phyloP scores from a whole-genome alignment of 1,284 basidiomycete species.

The Ustilago xerochloae region DNA sequence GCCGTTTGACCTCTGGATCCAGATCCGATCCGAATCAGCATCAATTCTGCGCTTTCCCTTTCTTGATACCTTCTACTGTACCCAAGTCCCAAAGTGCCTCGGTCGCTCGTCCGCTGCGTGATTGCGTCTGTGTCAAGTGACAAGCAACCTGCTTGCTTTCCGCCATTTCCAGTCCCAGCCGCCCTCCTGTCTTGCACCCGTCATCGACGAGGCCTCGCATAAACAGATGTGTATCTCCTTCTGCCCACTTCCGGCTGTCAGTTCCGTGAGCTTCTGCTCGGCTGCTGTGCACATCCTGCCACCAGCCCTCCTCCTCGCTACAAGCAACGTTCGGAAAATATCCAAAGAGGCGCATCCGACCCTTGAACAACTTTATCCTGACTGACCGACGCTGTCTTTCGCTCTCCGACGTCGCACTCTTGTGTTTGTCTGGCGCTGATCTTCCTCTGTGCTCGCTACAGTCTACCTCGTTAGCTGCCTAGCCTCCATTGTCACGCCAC shows the following conservation, averaged over 20 bases:
- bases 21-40: too few species aligned
- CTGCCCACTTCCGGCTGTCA: neutral
- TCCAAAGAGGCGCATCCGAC: constrained; percentile 5
- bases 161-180: neutral
- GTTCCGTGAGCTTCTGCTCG: neutral
- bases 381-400: neutral
- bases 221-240: constrained; percentile 7
- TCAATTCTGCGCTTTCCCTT: neutral
- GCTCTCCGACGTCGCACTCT: constrained; percentile 3
- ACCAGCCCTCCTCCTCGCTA: neutral
- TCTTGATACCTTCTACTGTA: too few species aligned
- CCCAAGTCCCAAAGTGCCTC: too few species aligned
- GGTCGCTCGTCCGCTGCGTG: neutral
- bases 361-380: constrained; percentile 20
- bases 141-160: neutral
- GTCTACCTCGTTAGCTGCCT: neutral
- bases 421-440: constrained; percentile 4
- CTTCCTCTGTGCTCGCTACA: neutral
- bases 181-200: neutral
- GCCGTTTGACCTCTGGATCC: too few species aligned
- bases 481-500: neutral
- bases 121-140: constrained; percentile 11
- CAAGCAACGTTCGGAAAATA: constrained; percentile 5
- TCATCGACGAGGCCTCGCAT: constrained; percentile 1
- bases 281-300: neutral